These are phyloP conservation scores for Calophaca sinica DNA, from an alignment of 306 rosid genomes.

Conservation along the genomic window DNA sequence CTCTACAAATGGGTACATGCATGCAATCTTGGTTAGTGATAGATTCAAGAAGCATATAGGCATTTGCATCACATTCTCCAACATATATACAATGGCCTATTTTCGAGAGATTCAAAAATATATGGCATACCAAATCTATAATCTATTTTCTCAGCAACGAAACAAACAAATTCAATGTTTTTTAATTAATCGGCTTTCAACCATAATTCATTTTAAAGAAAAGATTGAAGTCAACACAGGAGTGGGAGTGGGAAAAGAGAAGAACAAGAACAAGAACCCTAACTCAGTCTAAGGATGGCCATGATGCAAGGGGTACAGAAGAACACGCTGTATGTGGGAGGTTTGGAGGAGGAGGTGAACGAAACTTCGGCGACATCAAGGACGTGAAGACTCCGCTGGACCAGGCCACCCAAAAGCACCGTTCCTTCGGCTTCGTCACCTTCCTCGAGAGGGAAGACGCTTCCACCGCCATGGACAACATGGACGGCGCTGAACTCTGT, in stretches of 20 bases:
- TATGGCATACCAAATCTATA: too few relatives aligned
- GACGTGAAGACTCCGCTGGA: conserved; percentile 95
- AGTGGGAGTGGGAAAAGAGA: not conserved
- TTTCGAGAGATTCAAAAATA: too few relatives aligned
- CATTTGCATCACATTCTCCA: too few relatives aligned
- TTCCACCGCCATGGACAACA: conserved; percentile 92
- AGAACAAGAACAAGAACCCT: conserved; percentile 28
- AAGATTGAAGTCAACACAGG: not conserved
- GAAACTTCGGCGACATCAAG: conserved; percentile 94
- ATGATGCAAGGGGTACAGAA: conserved; percentile 91
- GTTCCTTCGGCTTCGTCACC: conserved; percentile 95
- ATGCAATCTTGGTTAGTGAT: too few relatives aligned
- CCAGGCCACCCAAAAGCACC: conserved; percentile 97
- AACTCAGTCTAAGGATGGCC: conserved; percentile 52
- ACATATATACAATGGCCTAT: too few relatives aligned
- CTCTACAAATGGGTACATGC: too few relatives aligned
- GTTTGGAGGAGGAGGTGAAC: conserved; percentile 92
- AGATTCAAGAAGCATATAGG: too few relatives aligned
- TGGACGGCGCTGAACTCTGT: conserved; percentile 97
- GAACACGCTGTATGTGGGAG: conserved; percentile 90
- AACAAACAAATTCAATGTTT: too few relatives aligned
- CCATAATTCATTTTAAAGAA: too few relatives aligned
- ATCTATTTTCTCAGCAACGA: too few relatives aligned
- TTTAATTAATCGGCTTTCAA: too few relatives aligned
- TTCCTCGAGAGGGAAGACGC: conserved; percentile 94